Base-by-base conservation (phyloP, 345 rosid species). In the Nasturtium officinale region DNA sequence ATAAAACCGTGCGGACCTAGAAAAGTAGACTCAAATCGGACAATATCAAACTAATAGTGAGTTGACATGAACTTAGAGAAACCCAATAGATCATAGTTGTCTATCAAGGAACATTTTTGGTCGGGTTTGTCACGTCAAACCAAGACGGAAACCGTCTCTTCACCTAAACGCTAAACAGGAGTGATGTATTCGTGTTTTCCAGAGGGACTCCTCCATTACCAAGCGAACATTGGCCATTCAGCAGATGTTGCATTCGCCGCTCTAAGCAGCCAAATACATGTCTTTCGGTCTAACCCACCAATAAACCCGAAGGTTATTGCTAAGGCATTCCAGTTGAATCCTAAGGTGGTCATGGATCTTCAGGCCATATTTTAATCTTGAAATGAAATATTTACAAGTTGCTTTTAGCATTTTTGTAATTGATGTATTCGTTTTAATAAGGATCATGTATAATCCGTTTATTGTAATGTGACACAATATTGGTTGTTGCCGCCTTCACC, bases 171-270 rank as follows among this genome's bases (percentile, higher is more conserved):
- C 78, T 65, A 6, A 35, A 65, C 2, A 0, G 0, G 0, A 72
- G 78, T 56, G 78, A 74, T 74, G 66, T 38, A 0, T 56, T 74
- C 48, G 72, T 65, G 67, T 65, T 74, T 28, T n/a, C 78, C 78
- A 17, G 18, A 35, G 1, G 78, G 78, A 48, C 78, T 74, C 9
- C 10, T 73, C 1, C 77, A 73, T 45, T 73, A 64, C 57, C 57
- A 54, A 45, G 15, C n/a, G 2, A 73, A 73, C 5, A 1, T 45
- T 11, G 71, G 77, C 59, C 59, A 3, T 1, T 1, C 35, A 32
- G 9, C 9, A 32, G 77, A 65, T 0, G 37, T 65, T 65, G 77
- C 67, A 58, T 74, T 65, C 15, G 59, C 72, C 20, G 60, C 33
- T 26, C 0, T 65, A 1, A 74, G 42, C 26, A 74, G 78, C 72